These are phyloP conservation scores for Blastocystis sp. DNA, from an alignment of 352 stramenopile species.

Conservation along the genomic window DNA sequence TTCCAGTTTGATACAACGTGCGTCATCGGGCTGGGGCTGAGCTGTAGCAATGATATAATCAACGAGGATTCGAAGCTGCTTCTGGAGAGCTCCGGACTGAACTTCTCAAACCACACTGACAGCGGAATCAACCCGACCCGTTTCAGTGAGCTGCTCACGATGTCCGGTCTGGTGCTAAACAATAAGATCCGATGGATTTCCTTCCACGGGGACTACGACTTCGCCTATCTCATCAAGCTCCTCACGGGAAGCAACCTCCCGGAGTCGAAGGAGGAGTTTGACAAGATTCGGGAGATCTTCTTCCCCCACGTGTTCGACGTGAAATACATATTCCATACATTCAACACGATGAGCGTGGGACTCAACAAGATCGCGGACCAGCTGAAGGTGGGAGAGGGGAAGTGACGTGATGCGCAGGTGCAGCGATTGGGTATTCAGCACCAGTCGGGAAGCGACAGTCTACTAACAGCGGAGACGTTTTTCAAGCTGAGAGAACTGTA, in stretches of 20 bases:
- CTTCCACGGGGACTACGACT: constrained; percentile 68
- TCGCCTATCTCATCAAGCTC: constrained; percentile 60
- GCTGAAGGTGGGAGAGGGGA: constrained; percentile 23
- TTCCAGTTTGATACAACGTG: constrained; percentile 65
- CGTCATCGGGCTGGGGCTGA: background rate
- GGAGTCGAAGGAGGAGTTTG: constrained; percentile 45
- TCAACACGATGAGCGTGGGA: constrained; percentile 24
- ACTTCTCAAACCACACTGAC: constrained; percentile 9
- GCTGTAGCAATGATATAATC: constrained; percentile 28
- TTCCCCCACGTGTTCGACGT: constrained; percentile 67
- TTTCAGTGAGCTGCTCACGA: constrained; percentile 66
- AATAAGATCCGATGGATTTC: constrained; percentile 68
- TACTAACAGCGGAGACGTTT: constrained; percentile 56
- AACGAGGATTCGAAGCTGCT: constrained; percentile 60
- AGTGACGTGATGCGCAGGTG: constrained; percentile 5
- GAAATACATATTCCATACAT: constrained; percentile 51
- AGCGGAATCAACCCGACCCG: constrained; percentile 38
- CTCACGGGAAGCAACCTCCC: constrained; percentile 48
- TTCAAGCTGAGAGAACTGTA: constrained; percentile 52
- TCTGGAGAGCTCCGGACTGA: constrained; percentile 29
- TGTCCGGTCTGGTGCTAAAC: constrained; percentile 66
- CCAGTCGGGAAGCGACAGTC: constrained; percentile 67
- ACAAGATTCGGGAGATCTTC: constrained; percentile 49
- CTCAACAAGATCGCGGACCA: constrained; percentile 61
- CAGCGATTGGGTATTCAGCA: constrained; percentile 46